These are phyloP conservation scores for Sporothrix brunneoviolacea DNA, from an alignment of 2,329 filamentous ascomycete genomes.

Conservation along the genomic window DNA sequence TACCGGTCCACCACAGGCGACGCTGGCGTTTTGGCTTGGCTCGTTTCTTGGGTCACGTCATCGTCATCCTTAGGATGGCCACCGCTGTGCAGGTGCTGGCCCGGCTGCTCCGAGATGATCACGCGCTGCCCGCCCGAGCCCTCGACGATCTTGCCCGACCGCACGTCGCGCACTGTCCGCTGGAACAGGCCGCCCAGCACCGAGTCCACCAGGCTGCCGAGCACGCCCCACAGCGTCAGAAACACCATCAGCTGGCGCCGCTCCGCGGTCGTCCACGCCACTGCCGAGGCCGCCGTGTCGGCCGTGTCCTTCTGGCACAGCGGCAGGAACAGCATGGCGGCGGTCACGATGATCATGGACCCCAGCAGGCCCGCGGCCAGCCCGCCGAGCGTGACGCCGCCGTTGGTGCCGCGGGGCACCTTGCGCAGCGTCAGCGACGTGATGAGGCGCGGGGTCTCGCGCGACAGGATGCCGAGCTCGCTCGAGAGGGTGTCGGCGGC, in stretches of 20 bases:
- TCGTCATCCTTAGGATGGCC: too few relatives aligned
- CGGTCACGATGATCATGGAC: conserved; percentile 61
- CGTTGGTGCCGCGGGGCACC: conserved; percentile 89
- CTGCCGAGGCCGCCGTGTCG: conserved; percentile 18
- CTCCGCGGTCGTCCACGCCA: conserved; percentile 43
- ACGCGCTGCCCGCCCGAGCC: conserved; percentile 64
- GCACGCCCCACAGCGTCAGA: conserved; percentile 64
- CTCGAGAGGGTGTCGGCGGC: conserved; percentile 92
- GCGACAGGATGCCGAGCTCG: conserved; percentile 86
- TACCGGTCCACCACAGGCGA: conserved; percentile 35
- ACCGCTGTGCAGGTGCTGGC: conserved; percentile 9
- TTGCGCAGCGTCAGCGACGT: conserved; percentile 68
- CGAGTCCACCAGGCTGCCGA: conserved; percentile 82
- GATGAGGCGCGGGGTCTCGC: conserved; percentile 70
- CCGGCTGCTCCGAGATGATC: conserved; percentile 30
- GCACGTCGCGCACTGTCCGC: conserved; percentile 75
- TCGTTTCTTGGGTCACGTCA: conserved; percentile 25
- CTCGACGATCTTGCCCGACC: conserved; percentile 82
- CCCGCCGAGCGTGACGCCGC: conserved; percentile 74
- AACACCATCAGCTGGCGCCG: conserved; percentile 44
- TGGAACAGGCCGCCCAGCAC: conserved; percentile 80
- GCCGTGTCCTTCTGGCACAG: conserved; percentile 46
- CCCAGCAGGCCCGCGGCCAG: conserved; percentile 68
- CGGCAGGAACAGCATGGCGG: conserved; percentile 61
- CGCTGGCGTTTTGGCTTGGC: conserved; percentile 26